Evolutionary conservation across 148 eudicot species (phyloP).

Genomic region (Pharnaceum exiguum): DNA sequence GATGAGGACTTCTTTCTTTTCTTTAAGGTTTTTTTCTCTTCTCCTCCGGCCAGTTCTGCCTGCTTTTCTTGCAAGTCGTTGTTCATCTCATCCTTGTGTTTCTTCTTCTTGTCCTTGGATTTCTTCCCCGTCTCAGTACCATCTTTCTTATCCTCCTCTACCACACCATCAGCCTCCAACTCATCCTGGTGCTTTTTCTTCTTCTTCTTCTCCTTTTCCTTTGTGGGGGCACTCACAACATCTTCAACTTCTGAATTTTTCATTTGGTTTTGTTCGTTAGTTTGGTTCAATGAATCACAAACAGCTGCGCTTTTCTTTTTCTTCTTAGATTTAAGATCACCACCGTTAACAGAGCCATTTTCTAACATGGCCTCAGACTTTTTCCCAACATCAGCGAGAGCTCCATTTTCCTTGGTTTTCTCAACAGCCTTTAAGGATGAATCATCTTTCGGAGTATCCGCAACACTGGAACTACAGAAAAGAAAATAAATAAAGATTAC

Average conservation of each 20-base stretch:
- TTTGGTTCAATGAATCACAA: slow-evolving; percentile 15
- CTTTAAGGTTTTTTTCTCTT: slow-evolving; percentile 50
- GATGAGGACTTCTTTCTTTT: slow-evolving; percentile 56
- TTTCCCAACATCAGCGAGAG: slow-evolving; percentile 6
- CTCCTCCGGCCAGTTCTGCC: slow-evolving; percentile 12
- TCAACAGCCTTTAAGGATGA: slow-evolving; percentile 6
- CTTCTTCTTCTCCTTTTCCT: slow-evolving; percentile 42
- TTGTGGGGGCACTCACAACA: slow-evolving; percentile 13
- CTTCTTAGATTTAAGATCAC: slow-evolving; percentile 24
- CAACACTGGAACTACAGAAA: too few relatives aligned
- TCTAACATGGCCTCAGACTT: slow-evolving; percentile 9
- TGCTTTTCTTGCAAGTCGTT: slow-evolving; percentile 16
- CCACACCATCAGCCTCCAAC: slow-evolving; percentile 7
- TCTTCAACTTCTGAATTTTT: slow-evolving; percentile 5
- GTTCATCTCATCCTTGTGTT: slow-evolving; percentile 19
- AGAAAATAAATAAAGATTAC: too few relatives aligned
- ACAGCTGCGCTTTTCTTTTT: slow-evolving; percentile 28
- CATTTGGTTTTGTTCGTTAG: slow-evolving; percentile 12
- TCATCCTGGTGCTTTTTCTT: slow-evolving; percentile 38
- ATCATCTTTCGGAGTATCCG: slow-evolving; percentile 1
- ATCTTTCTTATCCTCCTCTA: not conserved
- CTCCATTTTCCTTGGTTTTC: slow-evolving; percentile 33
- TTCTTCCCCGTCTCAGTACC: slow-evolving; percentile 28
- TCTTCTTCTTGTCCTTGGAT: slow-evolving; percentile 56
- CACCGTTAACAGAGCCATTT: slow-evolving; percentile 16